These are phyloP conservation scores for Globomyces pollinis-pini DNA, from an alignment of 192 early-diverging fungal genomes.

Conservation along the genomic window DNA sequence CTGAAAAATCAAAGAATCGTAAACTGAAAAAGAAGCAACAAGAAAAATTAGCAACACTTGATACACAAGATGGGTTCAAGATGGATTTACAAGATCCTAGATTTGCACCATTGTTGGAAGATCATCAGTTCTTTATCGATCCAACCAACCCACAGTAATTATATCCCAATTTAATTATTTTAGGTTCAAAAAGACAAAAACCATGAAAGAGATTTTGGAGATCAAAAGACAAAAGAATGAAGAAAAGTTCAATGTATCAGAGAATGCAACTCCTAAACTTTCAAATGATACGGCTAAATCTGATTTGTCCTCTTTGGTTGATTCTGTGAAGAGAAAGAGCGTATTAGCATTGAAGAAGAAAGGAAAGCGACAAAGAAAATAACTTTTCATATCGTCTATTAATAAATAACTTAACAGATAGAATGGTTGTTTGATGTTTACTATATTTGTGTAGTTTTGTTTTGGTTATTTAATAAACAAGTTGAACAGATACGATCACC, in stretches of 20 bases:
- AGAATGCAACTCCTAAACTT: constrained; percentile 39
- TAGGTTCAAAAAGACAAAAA: constrained; percentile 68
- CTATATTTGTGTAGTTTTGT: too few species aligned
- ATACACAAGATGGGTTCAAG: constrained; percentile 73
- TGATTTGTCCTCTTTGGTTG: constrained; percentile 18
- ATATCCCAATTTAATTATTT: background rate
- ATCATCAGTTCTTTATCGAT: constrained; percentile 88
- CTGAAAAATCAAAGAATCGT: constrained; percentile 47
- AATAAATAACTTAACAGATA: too few species aligned
- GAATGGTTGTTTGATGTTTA: too few species aligned
- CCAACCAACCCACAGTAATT: constrained; percentile 81
- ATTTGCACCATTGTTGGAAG: constrained; percentile 70
- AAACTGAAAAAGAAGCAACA: constrained; percentile 27
- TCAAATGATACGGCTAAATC: constrained; percentile 11
- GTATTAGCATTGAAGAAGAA: constrained; percentile 19
- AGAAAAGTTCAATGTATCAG: constrained; percentile 25
- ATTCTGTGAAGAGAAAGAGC: constrained; percentile 21
- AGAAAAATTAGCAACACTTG: constrained; percentile 21
- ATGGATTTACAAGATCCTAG: constrained; percentile 79
- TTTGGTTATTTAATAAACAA: too few species aligned
- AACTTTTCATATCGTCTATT: too few species aligned
- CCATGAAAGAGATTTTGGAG: constrained; percentile 55
- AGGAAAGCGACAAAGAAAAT: constrained; percentile 13
- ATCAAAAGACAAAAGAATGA: constrained; percentile 19
- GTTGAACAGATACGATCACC: too few species aligned